Base-by-base conservation (phyloP, 1,139 yeast genomes). In the Geotrichum candidum region DNA sequence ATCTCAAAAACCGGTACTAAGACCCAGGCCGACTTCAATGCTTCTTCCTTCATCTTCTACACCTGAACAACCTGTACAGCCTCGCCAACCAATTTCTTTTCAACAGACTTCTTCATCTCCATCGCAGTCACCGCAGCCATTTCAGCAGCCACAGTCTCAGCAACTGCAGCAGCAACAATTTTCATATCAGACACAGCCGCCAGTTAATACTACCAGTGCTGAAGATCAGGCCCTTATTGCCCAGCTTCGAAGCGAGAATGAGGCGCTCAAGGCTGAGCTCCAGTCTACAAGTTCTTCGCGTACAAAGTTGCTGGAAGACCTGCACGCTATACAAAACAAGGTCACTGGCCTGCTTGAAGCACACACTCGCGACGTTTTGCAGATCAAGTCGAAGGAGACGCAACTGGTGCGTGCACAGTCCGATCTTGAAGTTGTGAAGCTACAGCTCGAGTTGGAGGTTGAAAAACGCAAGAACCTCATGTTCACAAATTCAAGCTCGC, bases 381-480 rank as follows among this genome's bases (percentile, higher is more conserved):
- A 80, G 64, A 73, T 83, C 35, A 86, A 86, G 70, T 84, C 88
- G 54, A 85, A 84, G 66, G 94, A 87, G 59, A 83, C 88, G 0
- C 90, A 85, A 68, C 74, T 87, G 4, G 77, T 80, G 50, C 75
- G 92, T 55, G 76, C 84, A 23, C 81, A 78, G 59, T 81, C 85
- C 57, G 94, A 88, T 67, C 73, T 84, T 57, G 90, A 86, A 56
- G 29, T 50, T 18, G 31, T 50, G 18, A 27, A 50, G 18, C 5
- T 50, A 31, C 31, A 50, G 11, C 29, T 50, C 10, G 52, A 50
- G 29, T 29, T 50, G 11, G 52, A 50, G 23, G 52, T 27, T 10
- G 29, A 25, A 22, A 50, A 50, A 18, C 46, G 46, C 46, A 41
- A 41, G 22, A 41, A 41, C 22, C 22, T 41, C 9, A 41, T 41